Base-by-base conservation (phyloP, 257 asterid species). In the Coffea canephora region DNA sequence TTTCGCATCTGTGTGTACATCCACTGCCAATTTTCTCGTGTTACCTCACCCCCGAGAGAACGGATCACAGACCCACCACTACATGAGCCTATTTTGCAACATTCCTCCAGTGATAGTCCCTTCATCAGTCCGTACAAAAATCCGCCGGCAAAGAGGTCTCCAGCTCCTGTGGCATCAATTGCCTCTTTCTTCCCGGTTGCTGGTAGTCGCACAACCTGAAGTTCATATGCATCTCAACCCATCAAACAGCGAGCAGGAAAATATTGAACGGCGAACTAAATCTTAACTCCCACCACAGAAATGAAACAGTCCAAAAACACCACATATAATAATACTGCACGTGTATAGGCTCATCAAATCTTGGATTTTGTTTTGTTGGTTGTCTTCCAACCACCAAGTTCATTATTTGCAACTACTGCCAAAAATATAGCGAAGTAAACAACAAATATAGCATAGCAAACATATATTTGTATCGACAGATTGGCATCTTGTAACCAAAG, bases 131-230 rank as follows among this genome's bases (percentile, higher is more conserved):
- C 99, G 27, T 94, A 96, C 80, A 96, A 77, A 87, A 94, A 96
- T 10, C 99, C 99, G 52, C 99, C 83, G 0, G 98, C 99, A 69
- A 96, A 96, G 27, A 96, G 95, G 88, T 96, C 99, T 10, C 99
- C 99, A 0, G 99, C 99, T 74, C 99, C 99, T 0, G 99, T 96
- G 65, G 99, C 97, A 82, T 96, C 98, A 27, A 87, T 87, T 0
- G 97, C 95, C 85, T 88, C 92, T 5, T 89, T 48, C 83, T 91
- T 91, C 16, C 97, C 96, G 2, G 90, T 89, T 66, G 99, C 98
- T 18, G 96, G 96, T 41, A 96, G 90, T 18, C 85, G 90, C 14
- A 89, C 99, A 73, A 94, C 90, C 99, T 93, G 71, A 25, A 78
- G 76, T 3, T 3, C n/a, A 36, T 65, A 71, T 8, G 68, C 6